phyloP scores from a whole-genome alignment of 441 rosid species.

The Croton setiger region DNA sequence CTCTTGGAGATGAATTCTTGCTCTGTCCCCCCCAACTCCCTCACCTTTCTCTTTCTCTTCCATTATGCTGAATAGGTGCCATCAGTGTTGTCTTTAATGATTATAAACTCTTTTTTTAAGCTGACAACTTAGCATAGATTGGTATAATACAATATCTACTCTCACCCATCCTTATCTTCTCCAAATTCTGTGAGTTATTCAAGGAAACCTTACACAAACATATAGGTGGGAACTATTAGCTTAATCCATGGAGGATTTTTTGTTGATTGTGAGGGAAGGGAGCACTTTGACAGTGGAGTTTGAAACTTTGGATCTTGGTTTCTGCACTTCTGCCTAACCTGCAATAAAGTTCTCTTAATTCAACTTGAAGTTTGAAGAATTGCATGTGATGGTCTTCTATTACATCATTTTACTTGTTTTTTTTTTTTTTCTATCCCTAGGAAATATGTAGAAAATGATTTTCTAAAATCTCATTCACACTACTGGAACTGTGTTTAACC shows the following conservation, averaged over 20 bases:
- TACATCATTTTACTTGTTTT: neutral
- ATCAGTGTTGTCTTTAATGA: neutral
- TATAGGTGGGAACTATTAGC: neutral
- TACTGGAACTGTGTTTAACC: neutral
- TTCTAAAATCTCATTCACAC: neutral
- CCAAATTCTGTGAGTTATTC: neutral
- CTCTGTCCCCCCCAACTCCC: neutral
- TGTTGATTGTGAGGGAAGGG: neutral
- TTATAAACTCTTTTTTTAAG: neutral
- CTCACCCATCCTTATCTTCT: neutral
- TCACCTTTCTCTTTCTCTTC: neutral
- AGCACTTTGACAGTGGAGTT: slow-evolving; percentile 6
- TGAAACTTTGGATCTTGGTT: slow-evolving; percentile 1
- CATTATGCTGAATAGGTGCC: neutral
- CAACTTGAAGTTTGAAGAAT: neutral
- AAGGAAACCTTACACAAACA: neutral
- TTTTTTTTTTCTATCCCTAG: neutral
- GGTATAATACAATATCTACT: neutral
- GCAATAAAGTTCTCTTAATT: neutral
- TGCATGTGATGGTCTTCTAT: neutral
- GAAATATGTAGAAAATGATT: neutral
- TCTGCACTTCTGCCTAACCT: neutral
- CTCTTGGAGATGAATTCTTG: neutral
- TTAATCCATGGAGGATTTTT: neutral
- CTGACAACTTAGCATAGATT: neutral